Conservation (phyloP, 352 stramenopile genomes). For the Bremia lactucae region DNA sequence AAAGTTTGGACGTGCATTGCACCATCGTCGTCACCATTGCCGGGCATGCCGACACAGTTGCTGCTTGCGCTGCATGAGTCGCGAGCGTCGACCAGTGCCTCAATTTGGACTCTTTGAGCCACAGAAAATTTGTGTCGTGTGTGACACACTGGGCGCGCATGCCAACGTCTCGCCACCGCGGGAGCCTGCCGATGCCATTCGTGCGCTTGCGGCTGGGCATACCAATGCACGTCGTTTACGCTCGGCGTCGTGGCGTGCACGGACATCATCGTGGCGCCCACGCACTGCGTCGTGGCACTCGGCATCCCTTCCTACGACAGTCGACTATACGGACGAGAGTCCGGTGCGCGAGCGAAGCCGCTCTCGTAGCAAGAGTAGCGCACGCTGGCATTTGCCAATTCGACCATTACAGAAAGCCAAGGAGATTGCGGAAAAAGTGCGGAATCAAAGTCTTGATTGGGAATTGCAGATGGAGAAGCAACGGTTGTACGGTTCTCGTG, state of each 20-base stretch:
- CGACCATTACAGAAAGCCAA: constrained; percentile 41
- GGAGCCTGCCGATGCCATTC: constrained; percentile 13
- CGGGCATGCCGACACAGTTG: constrained; percentile 53
- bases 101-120: constrained; percentile 25
- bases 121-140: constrained; percentile 53
- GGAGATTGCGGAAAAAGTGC: constrained; percentile 32
- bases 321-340: constrained; percentile 4
- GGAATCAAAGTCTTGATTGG: constrained; percentile 35
- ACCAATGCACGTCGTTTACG: constrained; percentile 14
- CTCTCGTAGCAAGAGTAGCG: constrained; percentile 19
- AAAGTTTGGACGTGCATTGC: constrained; percentile 23
- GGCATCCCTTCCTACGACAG: constrained; percentile 13
- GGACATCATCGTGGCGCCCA: too few species aligned
- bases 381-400: constrained; percentile 36
- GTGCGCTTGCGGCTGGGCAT: constrained; percentile 3
- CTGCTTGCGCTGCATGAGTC: constrained; percentile 40
- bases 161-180: constrained; percentile 5
- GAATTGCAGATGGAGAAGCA: constrained; percentile 39
- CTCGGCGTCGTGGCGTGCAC: too few species aligned
- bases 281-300: too few species aligned
- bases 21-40: constrained; percentile 47
- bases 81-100: constrained; percentile 23
- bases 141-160: constrained; percentile 31
- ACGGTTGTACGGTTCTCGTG: constrained; percentile 8
- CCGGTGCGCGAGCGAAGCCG: constrained; percentile 7